These are phyloP conservation scores for Aspergillus sergii DNA, from an alignment of 2,329 filamentous ascomycete genomes.

Conservation along the genomic window DNA sequence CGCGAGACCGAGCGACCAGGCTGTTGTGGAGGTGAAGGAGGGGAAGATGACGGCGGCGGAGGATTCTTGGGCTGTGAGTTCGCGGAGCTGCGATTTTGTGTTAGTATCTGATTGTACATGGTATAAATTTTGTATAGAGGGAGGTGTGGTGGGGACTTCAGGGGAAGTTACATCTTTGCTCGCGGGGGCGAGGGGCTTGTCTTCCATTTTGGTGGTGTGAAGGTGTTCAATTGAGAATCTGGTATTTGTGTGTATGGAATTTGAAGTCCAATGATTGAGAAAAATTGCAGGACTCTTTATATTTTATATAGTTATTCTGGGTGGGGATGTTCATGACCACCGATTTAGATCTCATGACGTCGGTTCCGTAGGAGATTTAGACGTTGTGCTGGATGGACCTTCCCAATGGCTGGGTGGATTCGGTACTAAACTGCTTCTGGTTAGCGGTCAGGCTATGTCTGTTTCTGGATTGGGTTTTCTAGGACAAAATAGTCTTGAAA, in stretches of 20 bases:
- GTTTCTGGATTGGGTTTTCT: not conserved
- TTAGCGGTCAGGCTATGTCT: not conserved
- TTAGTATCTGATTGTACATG: not conserved
- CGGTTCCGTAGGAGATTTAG: not conserved
- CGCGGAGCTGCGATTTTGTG: constrained; percentile 22
- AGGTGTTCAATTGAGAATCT: not conserved
- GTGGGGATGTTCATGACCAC: not conserved
- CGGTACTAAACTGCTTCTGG: not conserved
- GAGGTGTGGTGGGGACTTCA: not conserved
- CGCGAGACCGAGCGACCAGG: constrained; percentile 41
- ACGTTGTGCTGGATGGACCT: not conserved
- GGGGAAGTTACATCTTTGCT: constrained; percentile 32
- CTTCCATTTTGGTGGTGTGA: constrained; percentile 27
- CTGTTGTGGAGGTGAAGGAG: constrained; percentile 42
- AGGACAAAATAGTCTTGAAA: not conserved
- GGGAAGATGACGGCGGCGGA: constrained; percentile 34
- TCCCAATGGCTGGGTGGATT: not conserved
- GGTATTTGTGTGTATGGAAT: not conserved
- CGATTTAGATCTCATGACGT: not conserved
- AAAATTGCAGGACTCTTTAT: not conserved
- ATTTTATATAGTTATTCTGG: not conserved
- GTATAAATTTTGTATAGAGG: not conserved
- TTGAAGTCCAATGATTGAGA: not conserved
- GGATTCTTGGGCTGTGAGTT: constrained; percentile 34
- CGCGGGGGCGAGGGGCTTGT: constrained; percentile 26